phyloP scores from a whole-genome alignment of 768 basidiomycete species.

The Porpolomopsis calyptriformis region DNA sequence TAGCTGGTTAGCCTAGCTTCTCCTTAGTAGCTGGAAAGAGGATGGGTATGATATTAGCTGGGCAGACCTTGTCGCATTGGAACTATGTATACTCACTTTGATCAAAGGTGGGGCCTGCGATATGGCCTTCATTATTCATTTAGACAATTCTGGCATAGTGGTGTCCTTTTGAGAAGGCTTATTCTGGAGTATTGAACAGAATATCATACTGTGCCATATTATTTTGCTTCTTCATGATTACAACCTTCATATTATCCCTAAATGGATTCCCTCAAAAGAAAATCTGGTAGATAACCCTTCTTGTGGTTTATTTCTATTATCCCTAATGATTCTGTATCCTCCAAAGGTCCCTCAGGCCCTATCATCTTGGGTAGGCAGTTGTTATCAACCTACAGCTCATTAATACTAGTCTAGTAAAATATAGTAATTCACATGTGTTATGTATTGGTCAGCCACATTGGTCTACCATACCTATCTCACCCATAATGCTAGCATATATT shows the following conservation, averaged over 20 bases:
- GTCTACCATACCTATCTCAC: neutral
- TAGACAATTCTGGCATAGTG: constrained; percentile 22
- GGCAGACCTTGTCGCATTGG: constrained; percentile 18
- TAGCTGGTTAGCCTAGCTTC: constrained; percentile 15
- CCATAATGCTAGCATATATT: neutral
- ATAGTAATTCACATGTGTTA: too few relatives aligned
- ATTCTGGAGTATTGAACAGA: neutral
- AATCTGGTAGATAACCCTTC: constrained; percentile 3
- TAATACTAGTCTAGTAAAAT: too few relatives aligned
- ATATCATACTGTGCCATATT: neutral
- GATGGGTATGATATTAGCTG: constrained; percentile 17
- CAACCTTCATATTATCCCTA: neutral
- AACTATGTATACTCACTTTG: constrained; percentile 14
- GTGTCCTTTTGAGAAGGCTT: constrained; percentile 17
- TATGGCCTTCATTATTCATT: constrained; percentile 13
- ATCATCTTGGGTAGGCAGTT: neutral
- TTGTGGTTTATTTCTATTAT: neutral
- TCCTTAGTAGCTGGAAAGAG: constrained; percentile 10
- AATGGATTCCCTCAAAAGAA: neutral
- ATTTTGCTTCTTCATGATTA: neutral
- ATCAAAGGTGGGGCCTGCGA: constrained; percentile 5
- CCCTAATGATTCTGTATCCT: neutral
- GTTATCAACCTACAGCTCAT: too few relatives aligned
- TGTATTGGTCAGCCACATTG: too few relatives aligned
- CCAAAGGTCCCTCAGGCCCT: neutral